Percentiles rank a stretch among this genome's conserved stretches.
Evolutionary conservation across 2,329 filamentous ascomycete genomes (phyloP).

Genomic region (Rasamsonia emersonii): DNA sequence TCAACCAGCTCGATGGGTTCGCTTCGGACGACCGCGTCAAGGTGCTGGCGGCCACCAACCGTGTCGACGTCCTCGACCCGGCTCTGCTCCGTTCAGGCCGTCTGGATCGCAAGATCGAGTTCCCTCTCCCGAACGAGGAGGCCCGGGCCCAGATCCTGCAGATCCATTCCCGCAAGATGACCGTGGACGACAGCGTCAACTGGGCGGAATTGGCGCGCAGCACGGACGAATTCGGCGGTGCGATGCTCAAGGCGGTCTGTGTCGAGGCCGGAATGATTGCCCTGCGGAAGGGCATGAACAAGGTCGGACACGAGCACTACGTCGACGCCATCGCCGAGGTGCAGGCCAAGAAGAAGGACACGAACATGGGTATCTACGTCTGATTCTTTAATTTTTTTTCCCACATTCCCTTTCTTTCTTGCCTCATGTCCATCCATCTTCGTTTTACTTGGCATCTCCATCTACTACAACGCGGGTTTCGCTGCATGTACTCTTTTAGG

Average conservation of each 20-base stretch:
- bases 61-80: conserved; percentile 87
- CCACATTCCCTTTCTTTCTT: conserved; percentile 1
- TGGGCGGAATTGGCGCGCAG: conserved; percentile 92
- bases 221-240: conserved; percentile 96
- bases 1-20: conserved; percentile 97
- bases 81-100: conserved; percentile 85
- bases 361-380: conserved; percentile 39
- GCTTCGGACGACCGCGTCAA: conserved; percentile 96
- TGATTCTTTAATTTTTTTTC: conserved; percentile 19
- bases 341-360: conserved; percentile 80
- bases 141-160: conserved; percentile 92
- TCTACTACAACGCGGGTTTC: no score
- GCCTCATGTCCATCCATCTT: conserved; percentile 1
- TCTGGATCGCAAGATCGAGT: conserved; percentile 95
- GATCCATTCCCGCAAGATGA: conserved; percentile 98
- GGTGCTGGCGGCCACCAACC: conserved; percentile 88
- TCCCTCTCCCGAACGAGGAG: conserved; percentile 95
- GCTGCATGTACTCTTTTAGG: no score
- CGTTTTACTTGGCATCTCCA: conserved; percentile 1
- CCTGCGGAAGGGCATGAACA: conserved; percentile 83
- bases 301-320: conserved; percentile 97
- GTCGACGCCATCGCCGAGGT: conserved; percentile 97
- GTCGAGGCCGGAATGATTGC: conserved; percentile 99
- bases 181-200: conserved; percentile 84
- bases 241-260: conserved; percentile 95